Conservation (phyloP, 2,329 filamentous ascomycete genomes). For the Akanthomyces uredinophilus region DNA sequence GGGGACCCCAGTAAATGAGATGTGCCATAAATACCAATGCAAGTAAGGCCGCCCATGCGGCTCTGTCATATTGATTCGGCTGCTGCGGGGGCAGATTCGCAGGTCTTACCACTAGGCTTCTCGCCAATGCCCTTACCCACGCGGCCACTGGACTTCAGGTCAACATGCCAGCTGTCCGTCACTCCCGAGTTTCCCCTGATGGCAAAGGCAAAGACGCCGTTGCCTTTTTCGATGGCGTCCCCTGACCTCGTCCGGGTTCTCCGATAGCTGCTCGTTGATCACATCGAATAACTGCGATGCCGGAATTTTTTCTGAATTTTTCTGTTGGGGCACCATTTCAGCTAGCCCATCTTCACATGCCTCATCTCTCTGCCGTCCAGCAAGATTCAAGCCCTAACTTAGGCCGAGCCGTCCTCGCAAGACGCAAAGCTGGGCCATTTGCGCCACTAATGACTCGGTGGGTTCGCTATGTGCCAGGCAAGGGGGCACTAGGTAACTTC, state of each 20-base stretch:
- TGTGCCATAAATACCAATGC: neutral
- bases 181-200: slow-evolving; percentile 77
- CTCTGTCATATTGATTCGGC: neutral
- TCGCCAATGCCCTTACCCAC: slow-evolving; percentile 69
- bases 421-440: neutral
- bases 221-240: slow-evolving; percentile 75
- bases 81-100: neutral
- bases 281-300: slow-evolving; percentile 79
- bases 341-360: slow-evolving; percentile 8
- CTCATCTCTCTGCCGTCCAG: neutral
- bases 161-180: slow-evolving; percentile 78
- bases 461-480: neutral
- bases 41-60: neutral
- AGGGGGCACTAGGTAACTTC: neutral
- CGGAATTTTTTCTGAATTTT: slow-evolving; percentile 74
- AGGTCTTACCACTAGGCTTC: slow-evolving; percentile 68
- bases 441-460: neutral
- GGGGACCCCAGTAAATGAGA: neutral
- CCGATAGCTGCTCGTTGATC: slow-evolving; percentile 63
- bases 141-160: slow-evolving; percentile 76
- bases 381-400: neutral
- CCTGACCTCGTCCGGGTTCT: slow-evolving; percentile 64
- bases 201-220: slow-evolving; percentile 76
- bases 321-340: slow-evolving; percentile 35
- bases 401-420: neutral